Conservation (phyloP, 2,329 filamentous ascomycete genomes). For the Pyrenophora seminiperda region DNA sequence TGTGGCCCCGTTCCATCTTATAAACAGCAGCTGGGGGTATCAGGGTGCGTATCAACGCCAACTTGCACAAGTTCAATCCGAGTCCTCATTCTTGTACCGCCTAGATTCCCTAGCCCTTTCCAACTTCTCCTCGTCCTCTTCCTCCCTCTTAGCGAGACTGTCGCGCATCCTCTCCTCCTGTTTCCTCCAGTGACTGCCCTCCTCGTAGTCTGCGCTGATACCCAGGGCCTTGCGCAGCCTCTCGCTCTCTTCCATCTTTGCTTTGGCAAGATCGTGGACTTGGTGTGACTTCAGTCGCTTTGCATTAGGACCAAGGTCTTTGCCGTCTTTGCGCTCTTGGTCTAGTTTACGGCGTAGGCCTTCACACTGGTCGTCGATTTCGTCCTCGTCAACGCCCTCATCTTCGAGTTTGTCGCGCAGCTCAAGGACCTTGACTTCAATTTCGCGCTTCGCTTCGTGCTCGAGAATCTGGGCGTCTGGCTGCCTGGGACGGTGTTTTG, state of each 20-base stretch:
- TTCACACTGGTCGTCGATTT: constrained; percentile 80
- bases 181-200: constrained; percentile 82
- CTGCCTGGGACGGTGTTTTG: constrained; percentile 77
- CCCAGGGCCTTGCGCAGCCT: constrained; percentile 82
- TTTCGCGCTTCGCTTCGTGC: constrained; percentile 86
- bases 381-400: constrained; percentile 83
- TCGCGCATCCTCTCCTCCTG: constrained; percentile 72
- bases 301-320: constrained; percentile 45
- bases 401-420: constrained; percentile 91
- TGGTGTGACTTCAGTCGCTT: constrained; percentile 84
- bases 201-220: constrained; percentile 83
- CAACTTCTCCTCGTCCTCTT: constrained; percentile 40
- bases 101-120: constrained; percentile 33
- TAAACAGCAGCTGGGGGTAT: not conserved
- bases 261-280: constrained; percentile 93
- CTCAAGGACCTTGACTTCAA: constrained; percentile 94
- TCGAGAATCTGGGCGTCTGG: constrained; percentile 93
- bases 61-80: constrained; percentile 25
- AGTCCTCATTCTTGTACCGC: constrained; percentile 35
- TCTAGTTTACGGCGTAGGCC: constrained; percentile 67
- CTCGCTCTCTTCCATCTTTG: constrained; percentile 96
- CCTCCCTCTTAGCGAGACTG: constrained; percentile 48
- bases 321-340: constrained; percentile 49
- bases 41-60: not conserved
- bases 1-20: not conserved